Conservation (phyloP, 768 basidiomycete genomes). For the Termitomyces titanicus region DNA sequence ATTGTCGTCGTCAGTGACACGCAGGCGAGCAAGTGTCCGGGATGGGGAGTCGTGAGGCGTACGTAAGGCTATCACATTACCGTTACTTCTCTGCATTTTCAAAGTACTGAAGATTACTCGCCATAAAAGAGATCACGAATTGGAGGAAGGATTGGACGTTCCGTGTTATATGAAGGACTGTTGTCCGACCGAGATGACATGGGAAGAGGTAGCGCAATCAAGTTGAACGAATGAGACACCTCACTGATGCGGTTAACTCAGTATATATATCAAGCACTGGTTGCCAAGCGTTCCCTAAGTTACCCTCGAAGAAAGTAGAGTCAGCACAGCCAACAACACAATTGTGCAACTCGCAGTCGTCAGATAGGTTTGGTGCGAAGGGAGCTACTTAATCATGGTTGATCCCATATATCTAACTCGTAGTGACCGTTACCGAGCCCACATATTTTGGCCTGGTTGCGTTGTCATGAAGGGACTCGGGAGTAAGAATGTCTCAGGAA, state of each 20-base stretch:
- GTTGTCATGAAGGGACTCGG: conserved; percentile 7
- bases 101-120: conserved; percentile 16
- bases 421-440: conserved; percentile 8
- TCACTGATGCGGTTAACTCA: neutral
- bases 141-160: conserved; percentile 64
- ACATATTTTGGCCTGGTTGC: conserved; percentile 6
- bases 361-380: conserved; percentile 1
- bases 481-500: neutral
- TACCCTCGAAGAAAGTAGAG: conserved; percentile 2
- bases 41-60: conserved; percentile 29
- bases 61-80: conserved; percentile 9
- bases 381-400: neutral
- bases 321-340: conserved; percentile 14
- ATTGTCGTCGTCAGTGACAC: conserved; percentile 35
- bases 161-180: conserved; percentile 21
- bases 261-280: conserved; percentile 13
- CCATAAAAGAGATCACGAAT: conserved; percentile 70
- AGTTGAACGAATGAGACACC: neutral
- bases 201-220: neutral
- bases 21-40: conserved; percentile 40
- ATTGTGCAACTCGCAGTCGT: conserved; percentile 2
- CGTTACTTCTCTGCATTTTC: neutral
- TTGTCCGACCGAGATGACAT: conserved; percentile 28
- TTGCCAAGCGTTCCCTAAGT: conserved; percentile 6
- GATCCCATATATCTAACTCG: conserved; percentile 14